A percentile compares a stretch with the other conserved stretches of the same genome.
Evolutionary conservation across 1,284 basidiomycete genomes (phyloP).

Genomic region (Cutaneotrichosporon curvatum): DNA sequence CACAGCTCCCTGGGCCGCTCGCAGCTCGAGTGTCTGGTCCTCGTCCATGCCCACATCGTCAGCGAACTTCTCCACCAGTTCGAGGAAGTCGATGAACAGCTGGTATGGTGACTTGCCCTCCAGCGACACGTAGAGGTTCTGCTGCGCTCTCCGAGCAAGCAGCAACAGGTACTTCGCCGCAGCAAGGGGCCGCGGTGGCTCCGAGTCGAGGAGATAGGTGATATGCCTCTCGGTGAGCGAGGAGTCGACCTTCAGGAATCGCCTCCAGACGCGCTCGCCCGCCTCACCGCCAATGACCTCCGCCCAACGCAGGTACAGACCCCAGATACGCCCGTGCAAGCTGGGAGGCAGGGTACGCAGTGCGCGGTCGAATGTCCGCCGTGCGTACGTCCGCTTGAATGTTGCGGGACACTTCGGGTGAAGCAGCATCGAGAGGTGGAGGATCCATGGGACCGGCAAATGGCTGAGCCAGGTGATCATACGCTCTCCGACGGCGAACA

Average conservation of each 20-base stretch:
- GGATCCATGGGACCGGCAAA: constrained; percentile 87
- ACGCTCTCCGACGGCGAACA: constrained; percentile 84
- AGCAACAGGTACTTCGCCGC: constrained; percentile 84
- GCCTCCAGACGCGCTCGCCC: constrained; percentile 77
- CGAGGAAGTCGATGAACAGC: constrained; percentile 84
- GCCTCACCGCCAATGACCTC: constrained; percentile 76
- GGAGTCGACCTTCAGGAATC: constrained; percentile 77
- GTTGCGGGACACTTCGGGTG: constrained; percentile 83
- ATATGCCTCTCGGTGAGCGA: constrained; percentile 80
- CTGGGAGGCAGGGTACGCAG: constrained; percentile 88
- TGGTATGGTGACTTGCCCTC: constrained; percentile 96
- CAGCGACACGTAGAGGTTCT: constrained; percentile 75
- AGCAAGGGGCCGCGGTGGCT: constrained; percentile 75
- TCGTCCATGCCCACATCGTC: constrained; percentile 87
- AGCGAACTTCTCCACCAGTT: constrained; percentile 81
- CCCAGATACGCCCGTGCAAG: constrained; percentile 90
- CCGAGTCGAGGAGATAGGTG: constrained; percentile 61
- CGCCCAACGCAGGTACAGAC: constrained; percentile 89
- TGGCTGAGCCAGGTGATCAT: constrained; percentile 82
- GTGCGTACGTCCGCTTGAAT: constrained; percentile 81
- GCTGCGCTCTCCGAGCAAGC: constrained; percentile 72
- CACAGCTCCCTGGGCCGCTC: constrained; percentile 49
- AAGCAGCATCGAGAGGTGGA: constrained; percentile 82
- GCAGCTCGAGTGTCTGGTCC: constrained; percentile 58
- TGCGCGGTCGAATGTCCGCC: constrained; percentile 89